phyloP scores from a whole-genome alignment of 2,329 filamentous ascomycete species.

The Fragosphaeria purpurea region DNA sequence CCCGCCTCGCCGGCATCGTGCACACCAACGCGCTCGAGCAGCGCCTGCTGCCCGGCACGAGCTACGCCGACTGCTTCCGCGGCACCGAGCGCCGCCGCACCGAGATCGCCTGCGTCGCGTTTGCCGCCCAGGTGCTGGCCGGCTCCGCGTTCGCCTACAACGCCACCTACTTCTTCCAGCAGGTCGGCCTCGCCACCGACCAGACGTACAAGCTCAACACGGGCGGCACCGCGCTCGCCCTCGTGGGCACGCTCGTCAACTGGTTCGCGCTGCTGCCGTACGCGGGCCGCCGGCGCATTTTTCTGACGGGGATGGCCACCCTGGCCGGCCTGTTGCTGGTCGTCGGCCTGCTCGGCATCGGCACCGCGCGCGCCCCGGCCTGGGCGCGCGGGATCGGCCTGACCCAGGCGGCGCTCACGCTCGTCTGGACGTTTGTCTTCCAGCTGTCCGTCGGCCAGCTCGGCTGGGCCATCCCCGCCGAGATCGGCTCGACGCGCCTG shows the following conservation, averaged over 20 bases:
- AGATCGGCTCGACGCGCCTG: slow-evolving; percentile 24
- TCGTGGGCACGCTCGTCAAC: slow-evolving; percentile 10
- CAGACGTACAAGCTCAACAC: slow-evolving; percentile 24
- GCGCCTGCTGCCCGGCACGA: slow-evolving; percentile 27
- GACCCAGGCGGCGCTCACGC: slow-evolving; percentile 8
- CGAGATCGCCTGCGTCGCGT: slow-evolving; percentile 32
- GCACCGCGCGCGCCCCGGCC: neutral
- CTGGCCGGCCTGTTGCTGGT: slow-evolving; percentile 10
- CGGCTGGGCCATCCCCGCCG: slow-evolving; percentile 23
- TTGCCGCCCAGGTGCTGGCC: slow-evolving; percentile 18
- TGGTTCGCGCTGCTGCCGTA: slow-evolving; percentile 10
- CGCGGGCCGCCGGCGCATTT: slow-evolving; percentile 13
- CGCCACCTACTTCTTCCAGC: slow-evolving; percentile 14
- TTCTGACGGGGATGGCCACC: slow-evolving; percentile 8
- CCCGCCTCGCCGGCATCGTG: slow-evolving; percentile 30
- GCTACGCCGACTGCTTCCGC: slow-evolving; percentile 38
- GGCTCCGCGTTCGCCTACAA: slow-evolving; percentile 27
- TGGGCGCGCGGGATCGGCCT: neutral
- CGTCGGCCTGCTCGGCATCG: slow-evolving; percentile 15
- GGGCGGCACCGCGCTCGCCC: slow-evolving; percentile 21
- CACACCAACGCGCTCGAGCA: slow-evolving; percentile 34
- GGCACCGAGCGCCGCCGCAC: slow-evolving; percentile 33
- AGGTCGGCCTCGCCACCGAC: slow-evolving; percentile 20
- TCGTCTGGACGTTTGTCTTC: slow-evolving; percentile 16
- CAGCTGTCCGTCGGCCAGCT: slow-evolving; percentile 29